These are phyloP conservation scores for Yamadazyma mexicana DNA, from an alignment of 1,139 yeast genomes.

Conservation along the genomic window DNA sequence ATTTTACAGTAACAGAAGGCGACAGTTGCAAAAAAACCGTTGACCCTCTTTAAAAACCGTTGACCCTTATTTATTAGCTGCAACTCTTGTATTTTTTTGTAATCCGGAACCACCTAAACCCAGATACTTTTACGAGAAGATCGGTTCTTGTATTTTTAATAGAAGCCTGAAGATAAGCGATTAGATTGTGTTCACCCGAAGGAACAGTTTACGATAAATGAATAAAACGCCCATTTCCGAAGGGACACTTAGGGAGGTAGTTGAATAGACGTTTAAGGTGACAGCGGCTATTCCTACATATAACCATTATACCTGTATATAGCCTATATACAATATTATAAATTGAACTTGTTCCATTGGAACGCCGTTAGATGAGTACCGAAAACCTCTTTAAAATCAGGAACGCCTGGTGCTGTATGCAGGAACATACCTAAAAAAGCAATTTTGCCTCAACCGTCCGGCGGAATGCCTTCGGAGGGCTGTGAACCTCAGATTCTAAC, in stretches of 20 bases:
- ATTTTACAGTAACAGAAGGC: background rate
- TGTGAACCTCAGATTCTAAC: background rate
- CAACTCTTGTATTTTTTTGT: no score
- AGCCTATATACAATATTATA: background rate
- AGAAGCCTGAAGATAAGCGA: background rate
- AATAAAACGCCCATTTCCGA: background rate
- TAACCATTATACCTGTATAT: slow-evolving; percentile 1
- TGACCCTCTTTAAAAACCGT: background rate
- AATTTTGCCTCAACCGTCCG: background rate
- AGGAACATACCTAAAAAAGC: background rate
- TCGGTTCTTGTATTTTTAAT: no score
- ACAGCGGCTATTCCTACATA: background rate
- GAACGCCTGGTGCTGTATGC: background rate
- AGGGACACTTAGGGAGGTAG: no score
- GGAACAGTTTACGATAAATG: no score
- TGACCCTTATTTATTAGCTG: background rate
- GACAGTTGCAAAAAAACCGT: background rate
- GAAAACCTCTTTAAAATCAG: background rate
- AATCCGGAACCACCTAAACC: no score
- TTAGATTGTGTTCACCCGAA: no score
- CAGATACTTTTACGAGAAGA: no score
- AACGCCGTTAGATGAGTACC: background rate
- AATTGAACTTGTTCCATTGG: background rate
- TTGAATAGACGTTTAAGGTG: no score
- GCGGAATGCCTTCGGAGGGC: background rate